These are phyloP conservation scores for Sporothrix luriei DNA, from an alignment of 2,329 filamentous ascomycete species.

Conservation along the genomic window DNA sequence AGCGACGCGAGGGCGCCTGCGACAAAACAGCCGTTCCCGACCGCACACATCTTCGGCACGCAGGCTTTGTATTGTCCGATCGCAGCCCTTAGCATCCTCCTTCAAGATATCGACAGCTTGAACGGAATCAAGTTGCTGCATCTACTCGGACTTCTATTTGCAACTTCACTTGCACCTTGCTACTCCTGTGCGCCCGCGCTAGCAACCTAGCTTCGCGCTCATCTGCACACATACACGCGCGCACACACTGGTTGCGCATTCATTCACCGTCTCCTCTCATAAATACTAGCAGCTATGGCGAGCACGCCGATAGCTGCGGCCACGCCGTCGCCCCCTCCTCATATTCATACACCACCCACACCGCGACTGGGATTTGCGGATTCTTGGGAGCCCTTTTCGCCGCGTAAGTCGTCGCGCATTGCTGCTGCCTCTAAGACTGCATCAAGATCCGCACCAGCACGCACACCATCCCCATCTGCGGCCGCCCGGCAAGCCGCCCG, in stretches of 20 bases:
- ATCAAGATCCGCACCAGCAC: conserved; percentile 41
- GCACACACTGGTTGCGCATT: neutral
- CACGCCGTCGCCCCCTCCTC: conserved; percentile 63
- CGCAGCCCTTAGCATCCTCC: neutral
- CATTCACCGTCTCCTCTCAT: neutral
- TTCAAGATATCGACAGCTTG: neutral
- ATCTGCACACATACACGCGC: neutral
- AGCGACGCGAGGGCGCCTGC: conserved; percentile 24
- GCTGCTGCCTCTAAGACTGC: conserved; percentile 53
- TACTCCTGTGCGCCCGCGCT: neutral
- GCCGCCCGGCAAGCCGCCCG: conserved; percentile 37
- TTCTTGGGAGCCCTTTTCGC: conserved; percentile 71
- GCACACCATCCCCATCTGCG: conserved; percentile 58
- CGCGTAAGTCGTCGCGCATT: conserved; percentile 69
- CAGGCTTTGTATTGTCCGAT: neutral
- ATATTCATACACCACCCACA: conserved; percentile 67
- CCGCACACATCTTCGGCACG: conserved; percentile 4
- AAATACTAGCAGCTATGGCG: conserved; percentile 43
- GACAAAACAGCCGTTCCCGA: conserved; percentile 1
- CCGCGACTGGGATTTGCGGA: conserved; percentile 69
- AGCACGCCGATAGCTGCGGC: conserved; percentile 44
- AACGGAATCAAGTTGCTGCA: neutral
- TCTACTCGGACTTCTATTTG: neutral
- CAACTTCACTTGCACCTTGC: neutral
- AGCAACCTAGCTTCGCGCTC: neutral